These are phyloP conservation scores for Suillus decipiens DNA, from an alignment of 768 basidiomycete species.

Conservation along the genomic window DNA sequence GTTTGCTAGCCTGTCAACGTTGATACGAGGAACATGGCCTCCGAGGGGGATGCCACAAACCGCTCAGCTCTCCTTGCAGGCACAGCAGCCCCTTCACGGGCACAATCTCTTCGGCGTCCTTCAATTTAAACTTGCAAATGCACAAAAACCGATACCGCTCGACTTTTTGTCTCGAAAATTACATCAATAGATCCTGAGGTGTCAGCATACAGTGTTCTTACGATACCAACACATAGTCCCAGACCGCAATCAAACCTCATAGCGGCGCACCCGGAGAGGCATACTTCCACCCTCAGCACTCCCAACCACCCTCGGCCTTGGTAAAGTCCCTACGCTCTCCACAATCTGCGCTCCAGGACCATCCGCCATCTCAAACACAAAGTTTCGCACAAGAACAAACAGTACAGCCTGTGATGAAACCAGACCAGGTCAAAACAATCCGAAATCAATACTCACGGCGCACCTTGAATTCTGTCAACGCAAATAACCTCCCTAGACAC, in stretches of 20 bases:
- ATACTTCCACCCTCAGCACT: conserved; percentile 17
- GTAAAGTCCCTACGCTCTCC: conserved; percentile 29
- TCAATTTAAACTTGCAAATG: neutral
- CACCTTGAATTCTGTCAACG: conserved; percentile 45
- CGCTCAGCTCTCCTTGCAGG: neutral
- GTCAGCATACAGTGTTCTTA: neutral
- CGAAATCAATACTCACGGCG: neutral
- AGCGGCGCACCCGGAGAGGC: conserved; percentile 14
- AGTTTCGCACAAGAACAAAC: conserved; percentile 43
- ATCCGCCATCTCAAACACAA: conserved; percentile 31
- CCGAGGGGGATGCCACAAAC: neutral
- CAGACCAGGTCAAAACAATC: neutral
- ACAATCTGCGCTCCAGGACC: conserved; percentile 38
- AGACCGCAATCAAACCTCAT: neutral
- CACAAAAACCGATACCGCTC: neutral
- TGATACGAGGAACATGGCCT: neutral
- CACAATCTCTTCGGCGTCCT: neutral
- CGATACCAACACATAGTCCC: neutral
- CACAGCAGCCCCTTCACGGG: neutral
- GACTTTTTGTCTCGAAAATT: neutral
- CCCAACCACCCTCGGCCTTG: conserved; percentile 35
- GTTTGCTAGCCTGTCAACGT: neutral
- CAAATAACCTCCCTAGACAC: conserved; percentile 48
- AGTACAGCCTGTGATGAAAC: conserved; percentile 31
- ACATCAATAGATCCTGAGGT: neutral